Evolutionary conservation across 2,329 filamentous ascomycete species (phyloP), one percentile per base, ranked within the genome.

Genomic region (Sporothrix protearum): DNA sequence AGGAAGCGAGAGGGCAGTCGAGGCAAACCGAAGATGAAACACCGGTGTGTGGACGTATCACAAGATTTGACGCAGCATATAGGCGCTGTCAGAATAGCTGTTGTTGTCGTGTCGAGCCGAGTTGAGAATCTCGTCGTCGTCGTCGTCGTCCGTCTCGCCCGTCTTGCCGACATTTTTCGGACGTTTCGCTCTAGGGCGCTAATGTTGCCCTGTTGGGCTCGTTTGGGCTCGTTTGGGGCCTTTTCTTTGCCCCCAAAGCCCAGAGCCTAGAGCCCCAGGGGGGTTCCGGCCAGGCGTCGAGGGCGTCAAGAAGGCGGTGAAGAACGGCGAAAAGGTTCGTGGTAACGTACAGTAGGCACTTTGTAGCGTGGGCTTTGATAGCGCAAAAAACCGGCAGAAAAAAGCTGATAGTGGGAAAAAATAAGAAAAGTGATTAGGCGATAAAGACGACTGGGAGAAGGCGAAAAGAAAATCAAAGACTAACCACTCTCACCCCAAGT

Each of bases 361-460:
- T 51, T 33, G 12, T 7, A 2, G 19, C 5, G 42, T 14, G 3
- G 8, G 22, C 28, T n/a, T 53, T 42, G 67, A 70, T 69, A 69
- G 68, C 10, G 68, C 53, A 53, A 72, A 72, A 71, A 72, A 33
- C 71, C 68, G 71, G 71, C 71, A 72, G 71, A 72, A 72, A 72
- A 72, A 72, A 67, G 47, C 39, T 45, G 63, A 61, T 59, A 68
- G 55, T 47, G 39, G 28, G 22, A 64, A 63, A 71, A 71, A 59
- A 63, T 19, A 45, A 28, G 22, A 33, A 47, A 71, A 63, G 33
- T 33, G 33, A 36, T 63, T 25, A 36, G 39, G 39, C 33, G 33
- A 25, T 67, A 39, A 57, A 57, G 49, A 47, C 16, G 9, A 36
- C 19, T 25, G 19, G 33, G 39, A 68, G 49, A 47, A 16, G 57